Conservation (phyloP, 805 yeast genomes). For the Myxozyma nipponensis region DNA sequence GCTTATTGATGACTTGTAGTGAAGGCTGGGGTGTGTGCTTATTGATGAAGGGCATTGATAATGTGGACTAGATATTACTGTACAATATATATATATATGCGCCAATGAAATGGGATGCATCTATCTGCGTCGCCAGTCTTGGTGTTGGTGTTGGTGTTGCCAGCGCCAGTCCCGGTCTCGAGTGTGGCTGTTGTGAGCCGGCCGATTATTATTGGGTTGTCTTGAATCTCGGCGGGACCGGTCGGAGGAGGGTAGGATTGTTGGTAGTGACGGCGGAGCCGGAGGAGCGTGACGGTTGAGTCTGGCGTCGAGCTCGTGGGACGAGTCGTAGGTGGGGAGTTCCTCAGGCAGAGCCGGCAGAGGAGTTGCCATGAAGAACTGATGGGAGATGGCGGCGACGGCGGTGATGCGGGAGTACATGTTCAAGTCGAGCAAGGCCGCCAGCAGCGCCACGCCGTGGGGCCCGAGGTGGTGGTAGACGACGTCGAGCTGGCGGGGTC, state of each 20-base stretch:
- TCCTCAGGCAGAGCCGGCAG: constrained; percentile 52
- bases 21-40: no score
- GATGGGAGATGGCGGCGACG: constrained; percentile 64
- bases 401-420: constrained; percentile 78
- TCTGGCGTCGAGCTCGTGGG: constrained; percentile 72
- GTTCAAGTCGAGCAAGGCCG: constrained; percentile 61
- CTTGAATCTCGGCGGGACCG: no score
- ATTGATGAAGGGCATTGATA: no score
- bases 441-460: constrained; percentile 53
- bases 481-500: constrained; percentile 36
- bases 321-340: constrained; percentile 72
- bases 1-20: constrained; percentile 11
- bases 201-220: no score
- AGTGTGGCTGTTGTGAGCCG: no score
- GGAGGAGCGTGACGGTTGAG: constrained; percentile 20
- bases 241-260: constrained; percentile 1
- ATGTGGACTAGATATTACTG: no score
- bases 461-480: constrained; percentile 44
- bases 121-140: background rate
- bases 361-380: constrained; percentile 66
- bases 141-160: constrained; percentile 9
- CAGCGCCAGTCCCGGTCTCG: no score
- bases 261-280: constrained; percentile 7
- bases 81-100: no score
- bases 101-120: background rate